These are phyloP conservation scores for Cadophora sp. DNA, from an alignment of 2,329 filamentous ascomycete genomes.

Conservation along the genomic window DNA sequence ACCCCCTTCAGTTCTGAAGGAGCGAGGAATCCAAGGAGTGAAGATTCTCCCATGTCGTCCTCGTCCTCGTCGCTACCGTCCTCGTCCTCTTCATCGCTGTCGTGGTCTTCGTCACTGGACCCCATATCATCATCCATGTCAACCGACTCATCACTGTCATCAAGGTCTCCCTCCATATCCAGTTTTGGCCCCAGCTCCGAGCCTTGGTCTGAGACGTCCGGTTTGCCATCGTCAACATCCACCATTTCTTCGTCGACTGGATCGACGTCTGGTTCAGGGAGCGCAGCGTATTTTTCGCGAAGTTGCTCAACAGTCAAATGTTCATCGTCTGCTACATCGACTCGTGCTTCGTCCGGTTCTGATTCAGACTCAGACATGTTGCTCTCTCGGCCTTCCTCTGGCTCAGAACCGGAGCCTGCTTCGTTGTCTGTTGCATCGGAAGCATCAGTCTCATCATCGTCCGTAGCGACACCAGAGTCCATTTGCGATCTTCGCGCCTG, in stretches of 20 bases:
- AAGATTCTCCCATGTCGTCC: slow-evolving; percentile 17
- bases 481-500: slow-evolving; percentile 62
- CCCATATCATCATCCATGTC: slow-evolving; percentile 73
- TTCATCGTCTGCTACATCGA: slow-evolving; percentile 63
- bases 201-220: not conserved
- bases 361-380: slow-evolving; percentile 71
- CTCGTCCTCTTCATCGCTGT: slow-evolving; percentile 50
- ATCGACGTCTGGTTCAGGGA: slow-evolving; percentile 53
- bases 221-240: slow-evolving; percentile 39
- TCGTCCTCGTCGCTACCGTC: slow-evolving; percentile 53
- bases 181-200: slow-evolving; percentile 31
- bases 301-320: slow-evolving; percentile 73
- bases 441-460: slow-evolving; percentile 48
- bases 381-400: slow-evolving; percentile 52
- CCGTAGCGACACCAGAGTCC: slow-evolving; percentile 58
- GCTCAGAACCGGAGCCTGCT: slow-evolving; percentile 47
- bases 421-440: slow-evolving; percentile 39
- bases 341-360: slow-evolving; percentile 58
- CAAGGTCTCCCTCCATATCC: slow-evolving; percentile 36
- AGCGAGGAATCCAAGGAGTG: slow-evolving; percentile 43
- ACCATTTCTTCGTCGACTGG: slow-evolving; percentile 43
- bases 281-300: slow-evolving; percentile 70
- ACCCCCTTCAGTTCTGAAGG: slow-evolving; percentile 45
- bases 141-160: slow-evolving; percentile 68
- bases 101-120: slow-evolving; percentile 58